A percentile compares a stretch with the other conserved stretches of the same genome.
Conservation (phyloP, 2,329 filamentous ascomycete genomes). For the Nemania sp. region DNA sequence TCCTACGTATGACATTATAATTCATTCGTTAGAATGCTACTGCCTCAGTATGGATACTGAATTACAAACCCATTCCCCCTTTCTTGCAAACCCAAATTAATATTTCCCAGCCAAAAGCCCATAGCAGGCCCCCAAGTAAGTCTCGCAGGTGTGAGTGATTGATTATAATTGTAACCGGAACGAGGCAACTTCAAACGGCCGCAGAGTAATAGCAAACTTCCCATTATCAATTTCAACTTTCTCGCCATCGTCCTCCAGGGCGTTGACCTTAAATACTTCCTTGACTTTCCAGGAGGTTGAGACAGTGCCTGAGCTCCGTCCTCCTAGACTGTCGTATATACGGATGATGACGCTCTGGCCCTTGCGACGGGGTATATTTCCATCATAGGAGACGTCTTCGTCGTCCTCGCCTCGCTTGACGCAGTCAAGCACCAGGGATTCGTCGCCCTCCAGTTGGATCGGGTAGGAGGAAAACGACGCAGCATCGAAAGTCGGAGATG, state of each 20-base stretch:
- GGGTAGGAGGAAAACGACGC: conserved; percentile 43
- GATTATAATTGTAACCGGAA: conserved; percentile 64
- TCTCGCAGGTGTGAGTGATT: not conserved
- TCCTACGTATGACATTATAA: not conserved
- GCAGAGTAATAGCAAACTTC: conserved; percentile 65
- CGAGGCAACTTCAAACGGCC: conserved; percentile 85
- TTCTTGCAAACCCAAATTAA: no score
- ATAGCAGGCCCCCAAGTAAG: not conserved
- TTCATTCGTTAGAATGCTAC: not conserved
- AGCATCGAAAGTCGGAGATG: conserved; percentile 39
- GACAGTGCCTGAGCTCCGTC: conserved; percentile 73
- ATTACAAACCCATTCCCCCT: not conserved
- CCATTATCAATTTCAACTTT: conserved; percentile 57
- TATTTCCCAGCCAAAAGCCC: not conserved
- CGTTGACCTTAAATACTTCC: conserved; percentile 79
- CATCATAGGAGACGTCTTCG: conserved; percentile 67
- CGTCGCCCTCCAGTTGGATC: conserved; percentile 67
- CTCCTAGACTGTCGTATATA: conserved; percentile 87
- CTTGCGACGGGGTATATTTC: conserved; percentile 64
- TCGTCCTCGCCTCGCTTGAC: conserved; percentile 94
- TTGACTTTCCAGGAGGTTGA: conserved; percentile 70
- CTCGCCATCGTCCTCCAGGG: conserved; percentile 84
- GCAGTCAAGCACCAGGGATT: conserved; percentile 78
- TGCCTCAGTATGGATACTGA: not conserved
- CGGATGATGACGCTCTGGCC: conserved; percentile 81